Percentiles rank a stretch among this genome's conserved stretches.
These are phyloP conservation scores for Talaromyces sp. DNA, from an alignment of 2,329 filamentous ascomycete genomes.

Conservation along the genomic window DNA sequence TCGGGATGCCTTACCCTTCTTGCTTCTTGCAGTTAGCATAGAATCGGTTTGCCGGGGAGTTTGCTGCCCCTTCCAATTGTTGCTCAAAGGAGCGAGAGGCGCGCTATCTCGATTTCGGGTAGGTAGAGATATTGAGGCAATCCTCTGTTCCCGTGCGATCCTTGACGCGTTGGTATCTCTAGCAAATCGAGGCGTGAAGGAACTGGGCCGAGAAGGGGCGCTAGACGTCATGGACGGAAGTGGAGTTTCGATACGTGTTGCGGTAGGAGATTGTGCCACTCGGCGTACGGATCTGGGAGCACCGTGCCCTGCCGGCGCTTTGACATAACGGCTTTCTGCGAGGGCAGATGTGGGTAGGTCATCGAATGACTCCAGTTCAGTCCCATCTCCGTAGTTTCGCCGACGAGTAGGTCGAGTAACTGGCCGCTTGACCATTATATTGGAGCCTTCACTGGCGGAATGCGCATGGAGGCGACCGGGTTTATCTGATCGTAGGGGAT, in stretches of 20 bases:
- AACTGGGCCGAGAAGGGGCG: slow-evolving; percentile 49
- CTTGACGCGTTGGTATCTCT: slow-evolving; percentile 62
- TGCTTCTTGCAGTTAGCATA: slow-evolving; percentile 46
- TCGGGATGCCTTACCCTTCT: slow-evolving; percentile 32
- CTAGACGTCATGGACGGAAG: slow-evolving; percentile 46
- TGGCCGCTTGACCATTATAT: slow-evolving; percentile 59
- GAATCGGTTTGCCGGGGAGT: slow-evolving; percentile 48
- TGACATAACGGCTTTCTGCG: slow-evolving; percentile 75
- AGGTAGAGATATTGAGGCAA: slow-evolving; percentile 40
- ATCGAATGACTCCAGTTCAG: slow-evolving; percentile 88
- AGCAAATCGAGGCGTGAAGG: slow-evolving; percentile 58
- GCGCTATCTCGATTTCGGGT: slow-evolving; percentile 37
- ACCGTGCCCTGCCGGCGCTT: slow-evolving; percentile 66
- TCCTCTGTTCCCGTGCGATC: slow-evolving; percentile 58
- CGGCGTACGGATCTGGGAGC: slow-evolving; percentile 59
- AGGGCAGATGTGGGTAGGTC: slow-evolving; percentile 84
- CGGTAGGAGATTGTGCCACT: slow-evolving; percentile 38
- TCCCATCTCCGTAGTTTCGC: slow-evolving; percentile 82
- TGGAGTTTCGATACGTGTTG: slow-evolving; percentile 35
- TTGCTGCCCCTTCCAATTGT: slow-evolving; percentile 57
- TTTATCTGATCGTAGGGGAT: slow-evolving; percentile 44
- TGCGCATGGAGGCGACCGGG: slow-evolving; percentile 44
- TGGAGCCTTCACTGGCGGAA: slow-evolving; percentile 46
- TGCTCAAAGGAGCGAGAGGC: slow-evolving; percentile 48
- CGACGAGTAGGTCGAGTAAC: slow-evolving; percentile 66